Evolutionary conservation across 257 asterid species (phyloP), one percentile per base, ranked within the genome.

Genomic region (Penstemon barbatus): DNA sequence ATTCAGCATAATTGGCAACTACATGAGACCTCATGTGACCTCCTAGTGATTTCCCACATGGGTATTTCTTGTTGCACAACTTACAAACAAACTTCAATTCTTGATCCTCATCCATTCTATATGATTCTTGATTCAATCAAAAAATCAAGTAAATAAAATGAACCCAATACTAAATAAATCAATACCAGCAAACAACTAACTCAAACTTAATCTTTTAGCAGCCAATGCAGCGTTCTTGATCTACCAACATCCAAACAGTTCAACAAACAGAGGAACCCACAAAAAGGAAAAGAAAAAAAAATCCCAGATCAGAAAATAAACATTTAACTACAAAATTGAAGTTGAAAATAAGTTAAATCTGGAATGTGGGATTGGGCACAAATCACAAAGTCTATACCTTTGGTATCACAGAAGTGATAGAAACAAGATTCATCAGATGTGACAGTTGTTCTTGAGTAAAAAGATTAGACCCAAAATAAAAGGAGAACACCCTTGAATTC

Each of bases 11-110:
- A 82, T 78, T 84, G 42, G 84, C 79, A 40, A 79, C 69, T 13
- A 77, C 82, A 64, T 93, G 99, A 75, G 99, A 84, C 87, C 91
- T 85, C 77, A 88, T 88, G 82, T 90, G 96, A 6, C 92, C 99
- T 39, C 95, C 96, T 0, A 90, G 74, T 55, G 99, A 85, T 77
- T 89, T 93, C 79, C 97, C 97, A 77, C 92, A 87, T 18, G 89
- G 80, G 79, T 57, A 91, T 70, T 69, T 94, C 81, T 81, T 89
- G 77, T 78, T 58, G 75, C 96, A 87, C 70, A 80, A 65, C 79
- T 80, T 89, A 81, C 95, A 87, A 33, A 87, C 83, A 69, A 85
- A 87, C 71, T 79, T 79, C 69, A 74, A 72, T 52, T 80, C 90
- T 48, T 79, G 85, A 83, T 81, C 75, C 65, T 84, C 80, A 65